Conservation (phyloP, 83 land plant species). For the Diphasiastrum complanatum region DNA sequence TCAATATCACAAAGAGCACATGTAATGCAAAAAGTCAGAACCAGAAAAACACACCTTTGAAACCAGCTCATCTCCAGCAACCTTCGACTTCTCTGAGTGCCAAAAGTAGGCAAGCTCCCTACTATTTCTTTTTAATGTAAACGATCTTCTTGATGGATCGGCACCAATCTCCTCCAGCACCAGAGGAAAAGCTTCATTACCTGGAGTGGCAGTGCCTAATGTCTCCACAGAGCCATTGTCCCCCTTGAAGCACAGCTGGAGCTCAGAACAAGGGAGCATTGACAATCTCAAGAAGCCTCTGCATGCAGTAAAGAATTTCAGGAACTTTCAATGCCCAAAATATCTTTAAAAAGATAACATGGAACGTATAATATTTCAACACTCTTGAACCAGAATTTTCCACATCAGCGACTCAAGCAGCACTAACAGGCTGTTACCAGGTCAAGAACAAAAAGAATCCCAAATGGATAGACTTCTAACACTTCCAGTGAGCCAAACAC, state of each 20-base stretch:
- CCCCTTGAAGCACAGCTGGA: slow-evolving; percentile 61
- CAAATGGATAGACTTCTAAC: too few species aligned
- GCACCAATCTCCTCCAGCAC: slow-evolving; percentile 45
- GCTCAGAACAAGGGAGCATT: slow-evolving; percentile 73
- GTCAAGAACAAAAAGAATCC: too few species aligned
- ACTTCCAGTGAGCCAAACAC: too few species aligned
- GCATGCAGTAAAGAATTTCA: too few species aligned
- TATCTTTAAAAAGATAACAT: too few species aligned
- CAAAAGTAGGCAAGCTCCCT: slow-evolving; percentile 46
- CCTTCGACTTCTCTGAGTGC: slow-evolving; percentile 78
- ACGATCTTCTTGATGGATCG: slow-evolving; percentile 72
- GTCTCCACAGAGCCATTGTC: slow-evolving; percentile 67
- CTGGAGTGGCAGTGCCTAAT: slow-evolving; percentile 38
- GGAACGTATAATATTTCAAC: too few species aligned
- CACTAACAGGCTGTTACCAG: too few species aligned
- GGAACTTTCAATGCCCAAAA: too few species aligned
- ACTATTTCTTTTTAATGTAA: slow-evolving; percentile 40
- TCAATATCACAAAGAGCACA: background rate
- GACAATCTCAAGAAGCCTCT: slow-evolving; percentile 70
- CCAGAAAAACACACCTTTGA: slow-evolving; percentile 42
- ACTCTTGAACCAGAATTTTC: too few species aligned
- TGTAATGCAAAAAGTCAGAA: background rate
- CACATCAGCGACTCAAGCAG: too few species aligned
- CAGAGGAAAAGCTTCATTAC: slow-evolving; percentile 27
- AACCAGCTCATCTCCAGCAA: slow-evolving; percentile 53